A percentile compares a stretch with the other conserved stretches of the same genome.
These are phyloP conservation scores for Hortiboletus campestris DNA, from an alignment of 768 basidiomycete species.

Conservation along the genomic window DNA sequence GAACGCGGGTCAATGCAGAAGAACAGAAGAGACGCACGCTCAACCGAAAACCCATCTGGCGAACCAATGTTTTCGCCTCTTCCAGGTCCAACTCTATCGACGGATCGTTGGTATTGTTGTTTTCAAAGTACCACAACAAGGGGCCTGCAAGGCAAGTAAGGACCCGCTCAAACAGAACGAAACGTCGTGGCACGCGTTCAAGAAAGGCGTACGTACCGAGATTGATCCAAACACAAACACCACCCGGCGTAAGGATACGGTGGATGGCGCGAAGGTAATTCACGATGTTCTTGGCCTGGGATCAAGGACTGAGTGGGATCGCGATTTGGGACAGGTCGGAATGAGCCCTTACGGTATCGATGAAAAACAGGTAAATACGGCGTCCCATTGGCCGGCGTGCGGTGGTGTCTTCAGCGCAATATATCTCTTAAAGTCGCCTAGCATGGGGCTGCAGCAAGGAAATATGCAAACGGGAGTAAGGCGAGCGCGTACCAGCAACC, in stretches of 20 bases:
- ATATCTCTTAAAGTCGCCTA: conserved; percentile 92
- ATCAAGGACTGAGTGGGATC: conserved; percentile 5
- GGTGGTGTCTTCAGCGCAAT: conserved; percentile 61
- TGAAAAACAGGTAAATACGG: conserved; percentile 95
- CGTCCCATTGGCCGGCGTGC: conserved; percentile 81
- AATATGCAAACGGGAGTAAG: neutral
- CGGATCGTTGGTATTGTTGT: conserved; percentile 74
- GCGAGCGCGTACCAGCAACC: conserved; percentile 64
- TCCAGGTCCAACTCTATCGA: conserved; percentile 86
- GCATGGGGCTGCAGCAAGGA: neutral
- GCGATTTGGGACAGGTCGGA: conserved; percentile 30
- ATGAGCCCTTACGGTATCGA: conserved; percentile 73
- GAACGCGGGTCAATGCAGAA: neutral
- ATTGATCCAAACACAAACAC: conserved; percentile 92
- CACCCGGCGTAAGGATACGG: conserved; percentile 79
- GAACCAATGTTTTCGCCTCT: conserved; percentile 83
- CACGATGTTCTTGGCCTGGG: conserved; percentile 81
- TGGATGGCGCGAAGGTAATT: conserved; percentile 84
- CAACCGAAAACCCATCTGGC: conserved; percentile 76
- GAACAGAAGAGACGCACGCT: conserved; percentile 47
- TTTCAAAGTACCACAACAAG: conserved; percentile 96
- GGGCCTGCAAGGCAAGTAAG: conserved; percentile 56
- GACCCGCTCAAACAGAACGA: neutral
- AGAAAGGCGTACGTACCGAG: conserved; percentile 36
- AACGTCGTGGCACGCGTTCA: neutral